A percentile compares a stretch with the other conserved stretches of the same genome.
phyloP scores from a whole-genome alignment of 1,284 basidiomycete genomes.

The Sanguinoderma infundibulare region DNA sequence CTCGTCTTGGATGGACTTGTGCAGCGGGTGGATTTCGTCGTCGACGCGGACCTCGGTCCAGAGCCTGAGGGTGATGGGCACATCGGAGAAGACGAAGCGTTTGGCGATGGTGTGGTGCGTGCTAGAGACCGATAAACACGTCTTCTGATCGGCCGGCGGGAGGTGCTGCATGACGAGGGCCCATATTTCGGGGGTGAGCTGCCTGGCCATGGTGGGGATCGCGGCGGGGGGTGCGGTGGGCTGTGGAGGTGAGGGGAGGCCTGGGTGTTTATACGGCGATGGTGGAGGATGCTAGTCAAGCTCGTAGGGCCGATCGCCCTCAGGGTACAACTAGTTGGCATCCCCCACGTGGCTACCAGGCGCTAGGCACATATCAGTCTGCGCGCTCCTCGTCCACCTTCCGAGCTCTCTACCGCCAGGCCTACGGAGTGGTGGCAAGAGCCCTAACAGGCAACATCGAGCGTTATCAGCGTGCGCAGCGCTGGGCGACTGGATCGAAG shows the following conservation, averaged over 20 bases:
- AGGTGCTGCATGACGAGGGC: slow-evolving; percentile 2
- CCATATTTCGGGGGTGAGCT: neutral
- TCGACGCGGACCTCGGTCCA: neutral
- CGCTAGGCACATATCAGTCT: neutral
- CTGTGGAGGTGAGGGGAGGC: neutral
- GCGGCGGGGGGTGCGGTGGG: neutral
- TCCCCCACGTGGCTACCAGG: slow-evolving; percentile 2
- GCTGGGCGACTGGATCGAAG: neutral
- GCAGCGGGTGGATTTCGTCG: neutral
- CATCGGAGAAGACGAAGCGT: slow-evolving; percentile 1
- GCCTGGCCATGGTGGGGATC: neutral
- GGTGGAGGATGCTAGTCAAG: neutral
- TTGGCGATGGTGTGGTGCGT: neutral
- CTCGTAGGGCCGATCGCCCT: neutral
- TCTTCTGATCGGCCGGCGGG: neutral
- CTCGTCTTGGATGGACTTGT: neutral
- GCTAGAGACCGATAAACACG: neutral
- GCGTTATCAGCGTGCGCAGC: neutral
- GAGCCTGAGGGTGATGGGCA: neutral
- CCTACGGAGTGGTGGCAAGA: neutral
- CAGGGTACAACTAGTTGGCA: neutral
- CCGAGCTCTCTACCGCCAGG: neutral
- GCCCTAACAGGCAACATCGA: neutral
- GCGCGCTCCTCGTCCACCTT: neutral
- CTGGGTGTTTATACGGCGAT: neutral